These are phyloP conservation scores for Camellia granthamiana DNA, from an alignment of 148 eudicot genomes.

Conservation along the genomic window DNA sequence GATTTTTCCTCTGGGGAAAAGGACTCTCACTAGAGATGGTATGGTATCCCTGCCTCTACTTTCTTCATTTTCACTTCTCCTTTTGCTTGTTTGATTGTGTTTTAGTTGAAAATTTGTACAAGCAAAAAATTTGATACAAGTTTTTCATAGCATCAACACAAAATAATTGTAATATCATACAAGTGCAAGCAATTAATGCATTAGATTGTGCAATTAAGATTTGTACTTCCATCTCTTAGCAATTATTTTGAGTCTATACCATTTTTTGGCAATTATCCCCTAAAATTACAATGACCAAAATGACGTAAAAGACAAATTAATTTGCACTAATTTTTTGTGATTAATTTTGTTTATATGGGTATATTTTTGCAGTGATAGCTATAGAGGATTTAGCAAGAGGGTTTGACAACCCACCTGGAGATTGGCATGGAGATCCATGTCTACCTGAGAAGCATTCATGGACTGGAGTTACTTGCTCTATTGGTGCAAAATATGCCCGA, in stretches of 20 bases:
- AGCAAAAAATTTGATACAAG: no score
- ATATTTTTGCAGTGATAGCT: slow-evolving; percentile 39
- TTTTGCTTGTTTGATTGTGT: no score
- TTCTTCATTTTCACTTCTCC: slow-evolving; percentile 2
- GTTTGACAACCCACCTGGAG: slow-evolving; percentile 49
- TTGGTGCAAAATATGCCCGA: slow-evolving; percentile 26
- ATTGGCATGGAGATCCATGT: slow-evolving; percentile 96
- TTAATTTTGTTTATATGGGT: slow-evolving; percentile 2
- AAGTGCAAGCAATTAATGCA: no score
- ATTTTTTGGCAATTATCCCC: no score
- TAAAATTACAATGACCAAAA: no score
- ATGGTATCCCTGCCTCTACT: background rate
- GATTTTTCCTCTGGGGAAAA: slow-evolving; percentile 45
- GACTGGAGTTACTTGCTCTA: slow-evolving; percentile 68
- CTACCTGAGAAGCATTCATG: slow-evolving; percentile 61
- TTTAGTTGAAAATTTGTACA: no score
- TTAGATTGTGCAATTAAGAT: no score
- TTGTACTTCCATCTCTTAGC: no score
- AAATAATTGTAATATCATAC: no score
- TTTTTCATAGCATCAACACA: no score
- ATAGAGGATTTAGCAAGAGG: slow-evolving; percentile 46
- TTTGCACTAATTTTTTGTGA: background rate
- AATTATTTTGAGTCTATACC: no score
- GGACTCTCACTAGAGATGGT: slow-evolving; percentile 68
- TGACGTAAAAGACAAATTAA: no score